phyloP scores from a whole-genome alignment of 177 flowering plant species.

The Vitis hybrid region DNA sequence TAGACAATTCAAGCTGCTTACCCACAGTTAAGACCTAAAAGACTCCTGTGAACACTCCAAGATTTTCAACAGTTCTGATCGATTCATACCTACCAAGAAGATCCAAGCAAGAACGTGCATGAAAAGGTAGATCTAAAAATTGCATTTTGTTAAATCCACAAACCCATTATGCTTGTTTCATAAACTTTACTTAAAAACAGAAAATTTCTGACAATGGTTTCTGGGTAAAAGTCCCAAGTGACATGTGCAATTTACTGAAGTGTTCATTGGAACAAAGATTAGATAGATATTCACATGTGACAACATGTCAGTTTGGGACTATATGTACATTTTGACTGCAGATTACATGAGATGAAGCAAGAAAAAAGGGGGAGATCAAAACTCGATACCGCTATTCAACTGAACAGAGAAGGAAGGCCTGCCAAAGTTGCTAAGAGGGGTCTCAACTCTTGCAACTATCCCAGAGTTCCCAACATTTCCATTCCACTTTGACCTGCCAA shows the following conservation, averaged over 20 bases:
- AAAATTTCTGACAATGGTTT: no score
- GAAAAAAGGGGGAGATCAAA: slow-evolving; percentile 33
- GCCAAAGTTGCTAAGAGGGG: slow-evolving; percentile 59
- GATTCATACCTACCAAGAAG: no score
- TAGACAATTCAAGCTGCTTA: no score
- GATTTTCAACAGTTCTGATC: no score
- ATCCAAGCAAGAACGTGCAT: no score
- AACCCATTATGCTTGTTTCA: no score
- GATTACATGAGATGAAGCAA: background rate
- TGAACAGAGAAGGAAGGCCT: slow-evolving; percentile 79
- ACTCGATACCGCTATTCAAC: slow-evolving; percentile 82
- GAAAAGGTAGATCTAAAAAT: no score
- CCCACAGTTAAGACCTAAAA: no score
- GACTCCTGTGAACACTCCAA: no score
- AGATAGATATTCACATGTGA: background rate
- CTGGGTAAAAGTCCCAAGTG: no score
- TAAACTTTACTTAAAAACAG: no score
- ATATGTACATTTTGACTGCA: slow-evolving; percentile 25
- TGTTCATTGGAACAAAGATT: background rate
- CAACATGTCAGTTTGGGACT: slow-evolving; percentile 1
- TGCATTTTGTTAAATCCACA: no score
- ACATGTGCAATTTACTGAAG: background rate
- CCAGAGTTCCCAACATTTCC: slow-evolving; percentile 93
- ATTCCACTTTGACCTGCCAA: slow-evolving; percentile 96
- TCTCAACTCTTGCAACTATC: slow-evolving; percentile 67